Base-by-base conservation (phyloP, 2,329 filamentous ascomycete species). In the Gliomastix tumulicola region DNA sequence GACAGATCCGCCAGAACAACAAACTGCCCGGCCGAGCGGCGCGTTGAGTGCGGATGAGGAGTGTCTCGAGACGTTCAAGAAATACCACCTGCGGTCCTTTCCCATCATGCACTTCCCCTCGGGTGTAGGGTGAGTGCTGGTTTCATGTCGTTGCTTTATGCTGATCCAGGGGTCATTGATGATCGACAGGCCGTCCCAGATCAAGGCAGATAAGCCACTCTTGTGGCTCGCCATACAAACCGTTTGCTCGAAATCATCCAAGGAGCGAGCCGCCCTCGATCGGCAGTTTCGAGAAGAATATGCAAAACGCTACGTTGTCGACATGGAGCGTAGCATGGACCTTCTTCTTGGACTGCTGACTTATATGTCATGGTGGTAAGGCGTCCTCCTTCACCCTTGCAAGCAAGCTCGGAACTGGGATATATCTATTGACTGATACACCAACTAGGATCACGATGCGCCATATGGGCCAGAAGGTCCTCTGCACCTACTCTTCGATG, bases 151-250 rank as follows among this genome's bases (percentile, higher is more conserved):
- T n/a, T n/a, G n/a, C n/a, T n/a, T n/a, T n/a, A n/a, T n/a, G n/a
- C n/a, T n/a, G n/a, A n/a, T n/a, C n/a, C n/a, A n/a, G n/a, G n/a
- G n/a, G n/a, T n/a, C n/a, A n/a, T n/a, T n/a, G n/a, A n/a, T n/a
- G n/a, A n/a, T n/a, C n/a, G n/a, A n/a, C n/a, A n/a, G n/a, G n/a
- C n/a, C n/a, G n/a, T n/a, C n/a, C n/a, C n/a, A n/a, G n/a, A n/a
- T n/a, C n/a, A n/a, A n/a, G n/a, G n/a, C n/a, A n/a, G n/a, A n/a
- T n/a, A n/a, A n/a, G 4, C 71, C 75, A 0, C 72, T 73, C 33
- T 45, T 75, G 5, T 74, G 68, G 63, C 46, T 70, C 7, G 63
- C 60, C 23, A 69, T 76, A 32, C 59, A 66, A 45, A 57, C 66
- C 22, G 49, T 70, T 9, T 63, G 66, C 3, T 61, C 60, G 28